Conservation (phyloP, 2,329 filamentous ascomycete genomes). For the Paecilomyces sp. region DNA sequence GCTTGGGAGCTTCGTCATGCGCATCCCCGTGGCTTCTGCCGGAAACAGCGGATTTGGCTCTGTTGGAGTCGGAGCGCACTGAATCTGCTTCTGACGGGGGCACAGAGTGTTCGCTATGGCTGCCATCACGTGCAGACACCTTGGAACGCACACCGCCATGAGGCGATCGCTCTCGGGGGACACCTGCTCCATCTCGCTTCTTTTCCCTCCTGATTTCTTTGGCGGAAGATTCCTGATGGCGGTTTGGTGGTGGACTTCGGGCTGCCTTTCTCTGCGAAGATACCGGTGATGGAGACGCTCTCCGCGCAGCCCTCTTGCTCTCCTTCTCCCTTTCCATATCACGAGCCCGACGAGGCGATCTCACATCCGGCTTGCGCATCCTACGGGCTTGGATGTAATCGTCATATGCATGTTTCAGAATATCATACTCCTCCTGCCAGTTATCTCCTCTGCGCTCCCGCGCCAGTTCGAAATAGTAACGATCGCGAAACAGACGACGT, state of each 20-base stretch:
- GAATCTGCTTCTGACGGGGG: conserved; percentile 26
- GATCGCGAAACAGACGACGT: conserved; percentile 61
- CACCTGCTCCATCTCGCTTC: conserved; percentile 14
- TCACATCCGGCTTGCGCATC: conserved; percentile 22
- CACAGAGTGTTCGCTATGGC: conserved; percentile 15
- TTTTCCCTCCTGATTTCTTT: conserved; percentile 22
- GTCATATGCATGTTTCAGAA: conserved; percentile 61
- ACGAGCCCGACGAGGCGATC: conserved; percentile 32
- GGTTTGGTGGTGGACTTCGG: conserved; percentile 22
- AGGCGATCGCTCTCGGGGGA: conserved; percentile 18
- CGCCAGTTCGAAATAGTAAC: conserved; percentile 82
- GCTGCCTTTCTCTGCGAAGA: conserved; percentile 22
- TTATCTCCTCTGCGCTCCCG: conserved; percentile 74
- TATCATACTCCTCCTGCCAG: conserved; percentile 80
- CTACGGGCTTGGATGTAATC: conserved; percentile 26
- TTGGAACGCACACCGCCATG: conserved; percentile 14
- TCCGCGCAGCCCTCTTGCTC: conserved; percentile 22
- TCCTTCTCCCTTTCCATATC: conserved; percentile 34
- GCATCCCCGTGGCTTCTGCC: conserved; percentile 25
- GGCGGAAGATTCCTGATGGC: conserved; percentile 14
- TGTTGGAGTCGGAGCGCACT: conserved; percentile 16
- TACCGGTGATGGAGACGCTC: conserved; percentile 33
- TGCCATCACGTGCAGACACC: conserved; percentile 15
- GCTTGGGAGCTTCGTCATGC: conserved; percentile 28
- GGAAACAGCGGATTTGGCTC: conserved; percentile 18